Evolutionary conservation across 2,329 filamentous ascomycete species (phyloP).

Genomic region (Penicillium sp.): DNA sequence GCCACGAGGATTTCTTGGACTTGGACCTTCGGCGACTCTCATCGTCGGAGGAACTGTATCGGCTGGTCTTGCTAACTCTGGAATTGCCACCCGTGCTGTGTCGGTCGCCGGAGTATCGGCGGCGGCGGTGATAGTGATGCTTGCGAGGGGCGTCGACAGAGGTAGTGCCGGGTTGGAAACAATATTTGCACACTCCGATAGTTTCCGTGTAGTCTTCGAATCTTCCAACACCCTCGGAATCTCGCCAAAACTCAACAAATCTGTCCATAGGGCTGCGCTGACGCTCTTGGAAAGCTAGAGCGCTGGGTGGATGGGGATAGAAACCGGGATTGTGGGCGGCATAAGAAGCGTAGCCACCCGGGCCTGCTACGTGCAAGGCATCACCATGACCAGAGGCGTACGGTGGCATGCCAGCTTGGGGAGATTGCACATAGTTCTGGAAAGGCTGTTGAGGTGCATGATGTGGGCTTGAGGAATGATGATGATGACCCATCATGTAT

Average conservation of each 20-base stretch:
- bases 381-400: constrained; percentile 31
- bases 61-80: constrained; percentile 58
- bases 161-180: constrained; percentile 59
- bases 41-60: constrained; percentile 54
- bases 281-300: constrained; percentile 50
- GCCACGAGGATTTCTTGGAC: constrained; percentile 47
- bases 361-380: constrained; percentile 42
- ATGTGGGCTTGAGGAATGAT: constrained; percentile 30
- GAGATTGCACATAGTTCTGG: constrained; percentile 29
- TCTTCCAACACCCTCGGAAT: constrained; percentile 60
- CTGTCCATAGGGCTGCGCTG: constrained; percentile 55
- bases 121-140: constrained; percentile 51
- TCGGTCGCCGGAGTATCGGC: constrained; percentile 46
- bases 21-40: constrained; percentile 46
- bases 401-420: constrained; percentile 15
- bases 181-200: constrained; percentile 62
- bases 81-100: constrained; percentile 33
- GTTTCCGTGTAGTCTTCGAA: constrained; percentile 67
- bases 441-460: constrained; percentile 32
- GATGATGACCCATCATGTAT: constrained; percentile 39
- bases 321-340: constrained; percentile 33
- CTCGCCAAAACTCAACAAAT: constrained; percentile 60
- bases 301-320: constrained; percentile 33
- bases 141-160: constrained; percentile 57
- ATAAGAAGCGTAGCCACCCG: constrained; percentile 38